Evolutionary conservation across 805 yeast genomes (phyloP), one percentile per base, ranked within the genome.

Genomic region (Saccharomycopsis olivae): DNA sequence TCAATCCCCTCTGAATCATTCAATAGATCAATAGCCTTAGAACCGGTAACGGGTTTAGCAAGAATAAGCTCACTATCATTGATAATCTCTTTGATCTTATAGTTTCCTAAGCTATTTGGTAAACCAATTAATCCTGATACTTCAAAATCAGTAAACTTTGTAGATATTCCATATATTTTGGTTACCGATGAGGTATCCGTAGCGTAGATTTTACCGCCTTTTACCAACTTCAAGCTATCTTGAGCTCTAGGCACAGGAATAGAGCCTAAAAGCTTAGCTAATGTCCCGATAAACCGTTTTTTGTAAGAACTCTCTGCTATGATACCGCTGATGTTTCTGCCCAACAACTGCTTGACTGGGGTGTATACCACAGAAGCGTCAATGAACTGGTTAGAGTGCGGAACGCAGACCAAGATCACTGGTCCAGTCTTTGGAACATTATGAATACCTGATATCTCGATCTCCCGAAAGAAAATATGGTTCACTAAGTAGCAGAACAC

Each of bases 231-330:
- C 52, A 89, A 68, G 53, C 75, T 77, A 57, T 89, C 98, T 58
- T 92, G 97, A 3, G 94, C 83, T 48, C 98, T 68, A 6, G 79
- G 78, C 2, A 92, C 97, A 0, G 96, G 95, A 43, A 89, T 88
- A 3, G 95, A 71, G 53, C 76, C 68, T 47, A 84, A 82, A 32
- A 75, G 65, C 39, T 76, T 64, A 5, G 95, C 77, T 48, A 89
- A 65, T n/a, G 71, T 54, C 3, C 96, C 95, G 45, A 89, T 77
- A 41, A 84, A 65, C 33, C 61, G 64, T 33, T 71, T 69, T 37
- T 70, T 62, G 54, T 79, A 72, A 13, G 94, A 79, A 20, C 69
- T 68, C 33, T 80, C 94, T 5, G 97, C 97, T 45, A 87, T 81
- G 46, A 45, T 30, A 2, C 43, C 41, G 8, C 44, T 38, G 17